Conservation (phyloP, 108 stramenopile species). For the Stephanodiscus triporus region DNA sequence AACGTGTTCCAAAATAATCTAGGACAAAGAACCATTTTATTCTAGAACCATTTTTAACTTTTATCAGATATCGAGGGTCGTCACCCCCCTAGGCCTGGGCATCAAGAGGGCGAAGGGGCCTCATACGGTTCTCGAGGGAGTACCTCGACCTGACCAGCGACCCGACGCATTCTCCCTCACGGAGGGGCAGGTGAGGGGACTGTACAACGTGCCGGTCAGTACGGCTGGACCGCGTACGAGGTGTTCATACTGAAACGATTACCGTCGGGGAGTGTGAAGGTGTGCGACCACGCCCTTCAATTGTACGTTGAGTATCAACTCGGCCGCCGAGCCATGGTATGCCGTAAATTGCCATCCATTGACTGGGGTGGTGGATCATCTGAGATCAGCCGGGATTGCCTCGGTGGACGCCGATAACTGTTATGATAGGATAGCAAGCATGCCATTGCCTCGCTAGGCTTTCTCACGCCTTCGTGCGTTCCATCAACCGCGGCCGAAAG, state of each 20-base stretch:
- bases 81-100: conserved; percentile 49
- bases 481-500: background rate
- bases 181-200: conserved; percentile 43
- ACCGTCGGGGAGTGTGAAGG: conserved; percentile 12
- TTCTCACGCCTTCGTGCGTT: conserved; percentile 1
- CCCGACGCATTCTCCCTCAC: conserved; percentile 32
- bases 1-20: too few relatives aligned
- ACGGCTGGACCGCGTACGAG: conserved; percentile 60
- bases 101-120: conserved; percentile 40
- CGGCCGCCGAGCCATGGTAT: conserved; percentile 12
- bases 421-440: background rate
- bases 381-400: background rate
- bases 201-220: conserved; percentile 59
- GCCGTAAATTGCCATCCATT: too few relatives aligned
- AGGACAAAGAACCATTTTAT: too few relatives aligned
- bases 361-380: too few relatives aligned
- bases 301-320: conserved; percentile 43
- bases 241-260: conserved; percentile 52
- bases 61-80: conserved; percentile 18
- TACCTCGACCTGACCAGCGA: conserved; percentile 37
- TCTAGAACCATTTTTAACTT: too few relatives aligned
- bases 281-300: conserved; percentile 47
- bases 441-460: conserved; percentile 15
- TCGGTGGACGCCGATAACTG: conserved; percentile 17
- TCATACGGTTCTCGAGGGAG: conserved; percentile 59